A percentile compares a stretch with the other conserved stretches of the same genome.
Conservation (phyloP, 148 eudicot species). For the Fagopyrum esculentum region DNA sequence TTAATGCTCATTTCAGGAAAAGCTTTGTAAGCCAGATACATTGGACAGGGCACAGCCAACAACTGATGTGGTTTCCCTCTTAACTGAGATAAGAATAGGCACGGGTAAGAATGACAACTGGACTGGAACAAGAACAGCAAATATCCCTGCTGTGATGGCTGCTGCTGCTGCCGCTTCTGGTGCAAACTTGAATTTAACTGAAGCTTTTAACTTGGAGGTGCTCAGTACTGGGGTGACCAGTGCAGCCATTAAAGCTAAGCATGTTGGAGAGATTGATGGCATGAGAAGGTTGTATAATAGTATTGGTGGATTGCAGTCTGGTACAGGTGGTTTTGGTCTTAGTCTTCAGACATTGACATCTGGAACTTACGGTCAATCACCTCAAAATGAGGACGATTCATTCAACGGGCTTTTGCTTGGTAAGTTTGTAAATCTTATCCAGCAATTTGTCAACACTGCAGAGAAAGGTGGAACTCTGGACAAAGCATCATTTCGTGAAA, state of each 20-base stretch:
- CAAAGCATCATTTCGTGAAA: constrained; percentile 78
- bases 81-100: constrained; percentile 94
- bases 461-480: constrained; percentile 85
- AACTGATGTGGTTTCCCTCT: constrained; percentile 84
- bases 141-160: constrained; percentile 98
- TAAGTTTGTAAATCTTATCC: constrained; percentile 82
- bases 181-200: constrained; percentile 67
- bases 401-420: constrained; percentile 79
- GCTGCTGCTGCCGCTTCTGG: constrained; percentile 99
- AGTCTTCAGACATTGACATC: constrained; percentile 52
- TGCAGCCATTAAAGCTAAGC: constrained; percentile 86
- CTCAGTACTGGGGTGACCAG: constrained; percentile 92
- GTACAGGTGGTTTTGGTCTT: constrained; percentile 45
- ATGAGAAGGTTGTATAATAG: constrained; percentile 88
- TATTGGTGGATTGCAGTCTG: constrained; percentile 76
- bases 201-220: constrained; percentile 91
- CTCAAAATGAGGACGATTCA: constrained; percentile 50
- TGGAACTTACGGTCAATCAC: constrained; percentile 40
- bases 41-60: constrained; percentile 84
- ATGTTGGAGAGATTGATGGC: constrained; percentile 99
- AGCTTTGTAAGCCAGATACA: constrained; percentile 79
- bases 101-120: constrained; percentile 87
- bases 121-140: constrained; percentile 82
- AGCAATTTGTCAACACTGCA: constrained; percentile 71
- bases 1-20: constrained; percentile 51